A percentile compares a stretch with the other conserved stretches of the same genome.
Evolutionary conservation across 1,284 basidiomycete species (phyloP).

Genomic region (Bjerkandera adusta): DNA sequence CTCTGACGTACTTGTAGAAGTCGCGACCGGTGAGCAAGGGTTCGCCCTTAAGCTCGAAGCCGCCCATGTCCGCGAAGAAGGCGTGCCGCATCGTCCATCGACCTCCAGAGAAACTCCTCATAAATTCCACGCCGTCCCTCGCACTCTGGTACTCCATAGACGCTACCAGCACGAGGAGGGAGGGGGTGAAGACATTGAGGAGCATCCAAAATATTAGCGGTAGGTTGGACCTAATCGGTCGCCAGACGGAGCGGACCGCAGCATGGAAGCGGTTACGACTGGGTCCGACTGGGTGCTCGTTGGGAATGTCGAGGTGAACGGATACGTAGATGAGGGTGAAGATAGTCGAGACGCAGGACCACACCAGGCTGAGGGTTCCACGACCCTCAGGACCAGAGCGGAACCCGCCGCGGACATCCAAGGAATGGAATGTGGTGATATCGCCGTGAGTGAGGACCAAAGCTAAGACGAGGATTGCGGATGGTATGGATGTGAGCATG

Average conservation of each 20-base stretch:
- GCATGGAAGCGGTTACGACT: no score
- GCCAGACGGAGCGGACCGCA: no score
- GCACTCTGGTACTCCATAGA: neutral
- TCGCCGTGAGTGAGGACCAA: neutral
- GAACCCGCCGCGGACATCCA: neutral
- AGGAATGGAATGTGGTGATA: neutral
- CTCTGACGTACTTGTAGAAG: neutral
- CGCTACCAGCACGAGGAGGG: neutral
- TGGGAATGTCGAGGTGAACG: slow-evolving; percentile 1
- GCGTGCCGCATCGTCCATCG: slow-evolving; percentile 2
- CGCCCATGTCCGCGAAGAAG: slow-evolving; percentile 7
- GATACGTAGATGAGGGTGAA: slow-evolving; percentile 7
- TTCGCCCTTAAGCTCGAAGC: neutral
- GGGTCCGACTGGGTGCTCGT: neutral
- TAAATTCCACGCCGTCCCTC: neutral
- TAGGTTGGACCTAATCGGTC: no score
- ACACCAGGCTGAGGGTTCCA: slow-evolving; percentile 2
- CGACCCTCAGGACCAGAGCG: neutral
- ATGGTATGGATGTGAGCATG: neutral
- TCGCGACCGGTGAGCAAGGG: neutral
- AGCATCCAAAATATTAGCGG: neutral
- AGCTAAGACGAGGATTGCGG: neutral
- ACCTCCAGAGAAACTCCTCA: neutral
- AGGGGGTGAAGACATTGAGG: slow-evolving; percentile 3
- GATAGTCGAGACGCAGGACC: slow-evolving; percentile 6